Evolutionary conservation across 129 eudicot genomes (phyloP).

Genomic region (Flaveria sonorensis): DNA sequence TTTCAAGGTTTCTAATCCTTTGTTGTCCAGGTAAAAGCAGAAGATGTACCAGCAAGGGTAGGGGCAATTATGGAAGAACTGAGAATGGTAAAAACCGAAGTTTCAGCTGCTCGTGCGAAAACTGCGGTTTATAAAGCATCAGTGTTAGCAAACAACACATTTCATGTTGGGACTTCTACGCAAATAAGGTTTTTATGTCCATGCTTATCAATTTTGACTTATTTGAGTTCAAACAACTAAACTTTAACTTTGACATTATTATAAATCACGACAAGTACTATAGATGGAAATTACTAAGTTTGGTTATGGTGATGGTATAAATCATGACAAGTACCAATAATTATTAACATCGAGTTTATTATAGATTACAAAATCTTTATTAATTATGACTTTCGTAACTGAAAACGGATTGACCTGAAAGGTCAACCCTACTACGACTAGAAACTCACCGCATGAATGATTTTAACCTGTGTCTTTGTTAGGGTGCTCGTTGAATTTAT

Average conservation of each 20-base stretch:
- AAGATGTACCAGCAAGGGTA: constrained; percentile 82
- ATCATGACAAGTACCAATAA: neutral
- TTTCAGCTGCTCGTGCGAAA: constrained; percentile 74
- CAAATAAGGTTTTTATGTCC: constrained; percentile 48
- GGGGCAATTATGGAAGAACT: constrained; percentile 73
- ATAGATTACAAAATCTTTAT: neutral
- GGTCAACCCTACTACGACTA: neutral
- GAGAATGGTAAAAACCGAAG: constrained; percentile 68
- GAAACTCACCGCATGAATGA: constrained; percentile 1
- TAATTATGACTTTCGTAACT: neutral
- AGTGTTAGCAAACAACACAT: constrained; percentile 48
- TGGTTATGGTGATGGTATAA: neutral
- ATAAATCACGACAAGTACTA: neutral
- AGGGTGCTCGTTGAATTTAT: constrained; percentile 84
- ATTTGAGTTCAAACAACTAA: neutral
- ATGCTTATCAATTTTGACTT: neutral
- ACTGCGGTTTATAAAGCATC: constrained; percentile 89
- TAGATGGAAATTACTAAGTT: no score
- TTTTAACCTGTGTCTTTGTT: neutral
- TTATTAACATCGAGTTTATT: neutral
- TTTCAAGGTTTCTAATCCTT: constrained; percentile 1
- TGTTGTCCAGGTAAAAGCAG: constrained; percentile 77
- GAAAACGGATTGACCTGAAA: constrained; percentile 15
- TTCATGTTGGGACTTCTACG: constrained; percentile 60
- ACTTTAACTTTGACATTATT: neutral